These are phyloP conservation scores for Cystofilobasidium capitatum DNA, from an alignment of 768 basidiomycete genomes.

Conservation along the genomic window DNA sequence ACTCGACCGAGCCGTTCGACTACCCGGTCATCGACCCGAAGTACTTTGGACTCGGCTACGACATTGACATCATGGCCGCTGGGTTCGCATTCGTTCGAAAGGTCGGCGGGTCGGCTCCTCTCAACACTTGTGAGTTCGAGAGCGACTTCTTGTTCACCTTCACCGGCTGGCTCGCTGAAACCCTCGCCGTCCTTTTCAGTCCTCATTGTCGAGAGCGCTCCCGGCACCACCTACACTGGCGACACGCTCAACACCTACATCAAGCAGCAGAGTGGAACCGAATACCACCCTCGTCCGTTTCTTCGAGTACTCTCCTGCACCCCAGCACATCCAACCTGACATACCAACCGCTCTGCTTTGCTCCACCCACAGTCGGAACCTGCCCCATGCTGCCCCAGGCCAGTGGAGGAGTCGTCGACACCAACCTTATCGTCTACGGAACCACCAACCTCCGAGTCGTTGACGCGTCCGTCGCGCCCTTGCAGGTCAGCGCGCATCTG, in stretches of 20 bases:
- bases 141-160: not conserved
- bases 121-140: constrained; percentile 6
- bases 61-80: constrained; percentile 19
- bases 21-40: constrained; percentile 56
- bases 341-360: not conserved
- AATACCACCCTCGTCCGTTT: constrained; percentile 49
- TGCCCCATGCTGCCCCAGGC: constrained; percentile 52
- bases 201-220: not conserved
- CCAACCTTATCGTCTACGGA: constrained; percentile 41
- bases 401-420: constrained; percentile 53
- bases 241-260: constrained; percentile 13
- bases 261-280: constrained; percentile 37
- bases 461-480: constrained; percentile 48
- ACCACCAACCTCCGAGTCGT: constrained; percentile 45
- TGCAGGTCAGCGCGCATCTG: constrained; percentile 42
- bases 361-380: constrained; percentile 36
- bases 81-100: constrained; percentile 11
- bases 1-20: constrained; percentile 52
- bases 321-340: too few relatives aligned
- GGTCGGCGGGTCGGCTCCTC: constrained; percentile 8
- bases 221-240: not conserved
- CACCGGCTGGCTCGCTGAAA: not conserved
- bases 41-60: constrained; percentile 44
- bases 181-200: not conserved
- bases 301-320: too few relatives aligned